These are phyloP conservation scores for Terana coerulea DNA, from an alignment of 768 basidiomycete genomes.

Conservation along the genomic window DNA sequence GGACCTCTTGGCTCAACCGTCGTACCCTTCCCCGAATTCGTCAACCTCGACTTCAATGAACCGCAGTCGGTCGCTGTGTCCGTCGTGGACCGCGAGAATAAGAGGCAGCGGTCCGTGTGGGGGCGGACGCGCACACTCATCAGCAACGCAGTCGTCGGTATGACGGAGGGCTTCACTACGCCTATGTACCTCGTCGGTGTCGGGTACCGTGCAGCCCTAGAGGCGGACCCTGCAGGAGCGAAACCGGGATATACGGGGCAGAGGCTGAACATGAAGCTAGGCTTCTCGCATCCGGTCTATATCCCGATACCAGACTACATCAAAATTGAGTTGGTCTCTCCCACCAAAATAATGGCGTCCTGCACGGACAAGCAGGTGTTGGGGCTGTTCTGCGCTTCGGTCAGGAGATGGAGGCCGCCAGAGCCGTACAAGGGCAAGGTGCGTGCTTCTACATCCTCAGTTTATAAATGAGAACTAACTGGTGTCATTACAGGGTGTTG, in stretches of 20 bases:
- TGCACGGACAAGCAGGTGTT: constrained; percentile 88
- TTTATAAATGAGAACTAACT: constrained; percentile 3
- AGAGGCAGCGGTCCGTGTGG: constrained; percentile 88
- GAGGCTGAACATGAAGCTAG: constrained; percentile 86
- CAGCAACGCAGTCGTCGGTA: constrained; percentile 84
- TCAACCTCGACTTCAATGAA: constrained; percentile 35
- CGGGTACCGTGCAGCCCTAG: constrained; percentile 85
- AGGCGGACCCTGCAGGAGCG: constrained; percentile 68
- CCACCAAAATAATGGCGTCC: constrained; percentile 79
- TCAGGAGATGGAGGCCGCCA: constrained; percentile 81
- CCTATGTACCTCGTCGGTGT: constrained; percentile 91
- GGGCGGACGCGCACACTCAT: constrained; percentile 92
- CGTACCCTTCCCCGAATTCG: constrained; percentile 45
- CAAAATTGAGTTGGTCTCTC: constrained; percentile 70
- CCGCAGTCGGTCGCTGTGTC: constrained; percentile 32
- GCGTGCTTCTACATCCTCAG: constrained; percentile 25
- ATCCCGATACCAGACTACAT: constrained; percentile 82
- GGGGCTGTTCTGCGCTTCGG: constrained; percentile 84
- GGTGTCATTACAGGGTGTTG: constrained; percentile 65
- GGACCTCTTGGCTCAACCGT: constrained; percentile 53
- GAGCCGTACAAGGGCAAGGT: constrained; percentile 99
- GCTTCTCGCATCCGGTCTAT: constrained; percentile 84
- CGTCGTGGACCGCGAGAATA: constrained; percentile 58
- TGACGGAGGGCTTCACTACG: constrained; percentile 82
- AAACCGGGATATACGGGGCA: constrained; percentile 54